Conservation (phyloP, 805 yeast species). For the Kluyveromyces lactis region DNA sequence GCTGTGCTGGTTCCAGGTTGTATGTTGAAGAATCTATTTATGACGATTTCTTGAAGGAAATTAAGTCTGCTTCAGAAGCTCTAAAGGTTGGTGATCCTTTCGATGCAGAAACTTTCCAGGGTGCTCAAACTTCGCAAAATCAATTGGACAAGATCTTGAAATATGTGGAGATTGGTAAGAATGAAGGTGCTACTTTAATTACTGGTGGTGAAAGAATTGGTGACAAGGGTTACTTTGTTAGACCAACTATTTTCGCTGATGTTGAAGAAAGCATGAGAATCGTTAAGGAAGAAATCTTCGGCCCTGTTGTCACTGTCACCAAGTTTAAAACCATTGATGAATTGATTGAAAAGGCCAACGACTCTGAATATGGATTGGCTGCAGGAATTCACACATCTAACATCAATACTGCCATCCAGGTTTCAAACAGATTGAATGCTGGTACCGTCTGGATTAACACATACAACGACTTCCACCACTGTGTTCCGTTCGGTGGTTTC, state of each 20-base stretch:
- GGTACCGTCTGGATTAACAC: conserved; percentile 93
- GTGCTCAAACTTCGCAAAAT: conserved; percentile 80
- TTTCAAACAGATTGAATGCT: conserved; percentile 65
- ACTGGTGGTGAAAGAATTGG: conserved; percentile 62
- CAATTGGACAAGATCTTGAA: conserved; percentile 73
- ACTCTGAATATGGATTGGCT: conserved; percentile 77
- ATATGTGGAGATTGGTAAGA: conserved; percentile 68
- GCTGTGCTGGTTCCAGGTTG: conserved; percentile 90
- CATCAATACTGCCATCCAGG: conserved; percentile 66
- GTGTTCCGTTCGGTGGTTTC: conserved; percentile 90
- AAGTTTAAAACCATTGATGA: conserved; percentile 81
- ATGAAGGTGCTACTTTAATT: conserved; percentile 74
- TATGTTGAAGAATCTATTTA: conserved; percentile 80
- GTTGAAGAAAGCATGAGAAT: conserved; percentile 60
- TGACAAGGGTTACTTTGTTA: conserved; percentile 57
- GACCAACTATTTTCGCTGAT: conserved; percentile 70
- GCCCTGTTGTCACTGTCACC: conserved; percentile 82
- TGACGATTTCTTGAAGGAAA: conserved; percentile 61
- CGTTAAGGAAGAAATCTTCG: conserved; percentile 76
- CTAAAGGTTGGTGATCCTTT: conserved; percentile 79
- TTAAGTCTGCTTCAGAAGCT: conserved; percentile 44
- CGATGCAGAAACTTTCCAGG: conserved; percentile 70
- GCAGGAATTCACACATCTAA: conserved; percentile 83
- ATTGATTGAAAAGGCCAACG: conserved; percentile 70
- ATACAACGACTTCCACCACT: conserved; percentile 78